A percentile compares a stretch with the other conserved stretches of the same genome.
These are phyloP conservation scores for Geotrichum restrictum DNA, from an alignment of 1,139 yeast species.

Conservation along the genomic window DNA sequence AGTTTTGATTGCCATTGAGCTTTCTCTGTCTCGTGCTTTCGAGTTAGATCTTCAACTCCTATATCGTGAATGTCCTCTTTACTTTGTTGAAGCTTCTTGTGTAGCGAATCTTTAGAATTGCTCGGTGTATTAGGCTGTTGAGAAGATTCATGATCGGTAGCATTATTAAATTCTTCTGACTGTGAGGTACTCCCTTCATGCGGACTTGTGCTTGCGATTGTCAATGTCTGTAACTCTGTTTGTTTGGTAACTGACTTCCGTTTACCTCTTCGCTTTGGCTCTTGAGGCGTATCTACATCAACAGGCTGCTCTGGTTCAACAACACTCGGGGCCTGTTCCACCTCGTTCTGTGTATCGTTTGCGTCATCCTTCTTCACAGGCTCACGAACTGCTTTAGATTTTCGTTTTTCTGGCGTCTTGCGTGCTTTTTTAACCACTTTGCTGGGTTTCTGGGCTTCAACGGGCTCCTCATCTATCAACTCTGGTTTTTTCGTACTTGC, in stretches of 20 bases:
- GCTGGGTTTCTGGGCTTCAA: too few species aligned
- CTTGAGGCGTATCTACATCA: too few species aligned
- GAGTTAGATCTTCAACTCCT: constrained; percentile 3
- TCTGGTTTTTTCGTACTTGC: not conserved
- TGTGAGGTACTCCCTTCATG: too few species aligned
- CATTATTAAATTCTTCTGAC: not conserved
- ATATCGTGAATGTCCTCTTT: constrained; percentile 1
- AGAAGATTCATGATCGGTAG: not conserved
- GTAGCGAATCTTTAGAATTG: not conserved
- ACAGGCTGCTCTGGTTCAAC: too few species aligned
- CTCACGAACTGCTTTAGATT: not conserved
- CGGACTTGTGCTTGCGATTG: too few species aligned
- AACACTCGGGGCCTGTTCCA: not conserved
- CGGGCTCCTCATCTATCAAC: too few species aligned
- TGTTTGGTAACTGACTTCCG: too few species aligned
- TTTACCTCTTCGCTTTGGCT: too few species aligned
- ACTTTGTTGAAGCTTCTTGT: constrained; percentile 1
- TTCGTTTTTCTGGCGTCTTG: too few species aligned
- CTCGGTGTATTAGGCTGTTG: constrained; percentile 1
- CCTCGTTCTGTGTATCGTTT: not conserved
- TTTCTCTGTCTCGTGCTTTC: constrained; percentile 1
- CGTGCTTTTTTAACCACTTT: too few species aligned
- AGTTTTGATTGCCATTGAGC: not conserved
- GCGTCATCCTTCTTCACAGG: not conserved
- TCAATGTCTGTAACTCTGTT: too few species aligned